These are phyloP conservation scores for Hibiscus trionum DNA, from an alignment of 345 rosid species.

Conservation along the genomic window DNA sequence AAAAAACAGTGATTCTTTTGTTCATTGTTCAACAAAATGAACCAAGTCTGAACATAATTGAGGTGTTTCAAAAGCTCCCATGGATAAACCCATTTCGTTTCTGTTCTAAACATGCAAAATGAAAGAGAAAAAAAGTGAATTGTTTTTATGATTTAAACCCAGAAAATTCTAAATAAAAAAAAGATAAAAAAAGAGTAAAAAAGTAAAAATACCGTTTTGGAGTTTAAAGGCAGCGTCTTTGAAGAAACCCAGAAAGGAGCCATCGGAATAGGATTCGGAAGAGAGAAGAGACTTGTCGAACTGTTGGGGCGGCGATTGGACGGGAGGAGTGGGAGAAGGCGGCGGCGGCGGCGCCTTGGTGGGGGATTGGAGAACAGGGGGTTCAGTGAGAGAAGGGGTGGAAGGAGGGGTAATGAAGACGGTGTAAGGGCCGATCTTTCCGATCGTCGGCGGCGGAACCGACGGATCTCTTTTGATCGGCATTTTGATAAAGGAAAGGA, in stretches of 20 bases:
- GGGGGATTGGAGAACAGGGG: slow-evolving; percentile 34
- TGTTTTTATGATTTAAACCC: not conserved
- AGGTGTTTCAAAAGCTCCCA: too few species aligned
- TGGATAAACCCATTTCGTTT: too few species aligned
- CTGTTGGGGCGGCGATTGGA: slow-evolving; percentile 57
- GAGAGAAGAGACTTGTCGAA: slow-evolving; percentile 40
- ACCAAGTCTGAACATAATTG: too few species aligned
- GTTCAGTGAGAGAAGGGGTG: slow-evolving; percentile 61
- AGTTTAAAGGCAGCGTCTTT: slow-evolving; percentile 64
- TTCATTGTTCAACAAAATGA: not conserved
- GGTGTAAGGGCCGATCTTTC: slow-evolving; percentile 99
- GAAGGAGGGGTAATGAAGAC: slow-evolving; percentile 95
- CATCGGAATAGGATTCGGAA: slow-evolving; percentile 22
- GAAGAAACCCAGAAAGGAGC: slow-evolving; percentile 63
- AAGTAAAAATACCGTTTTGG: slow-evolving; percentile 10
- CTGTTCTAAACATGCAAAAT: too few species aligned
- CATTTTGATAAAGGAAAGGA: slow-evolving; percentile 28
- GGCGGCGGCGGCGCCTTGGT: slow-evolving; percentile 22
- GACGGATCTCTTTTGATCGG: slow-evolving; percentile 62
- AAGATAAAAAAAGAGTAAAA: not conserved
- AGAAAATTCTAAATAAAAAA: not conserved
- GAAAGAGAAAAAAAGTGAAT: too few species aligned
- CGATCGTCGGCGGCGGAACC: slow-evolving; percentile 78
- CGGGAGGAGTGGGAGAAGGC: slow-evolving; percentile 21
- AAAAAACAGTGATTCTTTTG: not conserved